Percentiles rank a stretch among this genome's conserved stretches.
Evolutionary conservation across 495 filamentous ascomycete genomes (phyloP).

Genomic region (Trichocladium uniseriatum): DNA sequence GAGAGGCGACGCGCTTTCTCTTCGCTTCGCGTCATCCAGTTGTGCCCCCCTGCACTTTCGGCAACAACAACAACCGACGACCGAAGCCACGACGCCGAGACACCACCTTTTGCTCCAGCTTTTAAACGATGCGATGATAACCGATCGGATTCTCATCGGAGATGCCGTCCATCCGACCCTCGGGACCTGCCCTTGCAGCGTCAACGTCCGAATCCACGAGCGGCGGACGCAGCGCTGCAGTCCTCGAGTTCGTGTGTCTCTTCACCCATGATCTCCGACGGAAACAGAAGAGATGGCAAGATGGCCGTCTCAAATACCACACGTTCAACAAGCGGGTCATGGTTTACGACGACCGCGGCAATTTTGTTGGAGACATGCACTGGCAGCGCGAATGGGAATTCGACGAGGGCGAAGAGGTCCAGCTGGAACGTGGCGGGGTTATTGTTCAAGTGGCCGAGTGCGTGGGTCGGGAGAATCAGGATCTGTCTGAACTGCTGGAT

Average conservation of each 20-base stretch:
- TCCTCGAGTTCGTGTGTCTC: constrained; percentile 73
- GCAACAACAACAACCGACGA: not conserved
- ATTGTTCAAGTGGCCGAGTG: constrained; percentile 72
- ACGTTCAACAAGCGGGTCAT: constrained; percentile 87
- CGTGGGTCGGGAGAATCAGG: constrained; percentile 61
- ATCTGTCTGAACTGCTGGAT: constrained; percentile 62
- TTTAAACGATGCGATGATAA: constrained; percentile 3
- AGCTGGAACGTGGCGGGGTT: constrained; percentile 62
- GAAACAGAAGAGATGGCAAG: constrained; percentile 88
- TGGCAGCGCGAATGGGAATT: constrained; percentile 59
- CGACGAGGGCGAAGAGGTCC: constrained; percentile 70
- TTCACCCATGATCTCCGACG: constrained; percentile 76
- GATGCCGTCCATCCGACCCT: constrained; percentile 18
- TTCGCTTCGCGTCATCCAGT: constrained; percentile 9
- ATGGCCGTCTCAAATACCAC: constrained; percentile 79
- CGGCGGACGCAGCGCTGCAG: constrained; percentile 42
- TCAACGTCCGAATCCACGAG: not conserved
- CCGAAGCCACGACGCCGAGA: not conserved
- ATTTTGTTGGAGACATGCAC: constrained; percentile 77
- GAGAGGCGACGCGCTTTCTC: constrained; percentile 3
- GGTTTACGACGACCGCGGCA: constrained; percentile 74
- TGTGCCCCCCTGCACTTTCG: not conserved
- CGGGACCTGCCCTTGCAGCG: constrained; percentile 2
- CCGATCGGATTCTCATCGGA: not conserved
- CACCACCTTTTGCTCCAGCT: too few relatives aligned